phyloP scores from a whole-genome alignment of 768 basidiomycete species.

The Clathrus columnatus region DNA sequence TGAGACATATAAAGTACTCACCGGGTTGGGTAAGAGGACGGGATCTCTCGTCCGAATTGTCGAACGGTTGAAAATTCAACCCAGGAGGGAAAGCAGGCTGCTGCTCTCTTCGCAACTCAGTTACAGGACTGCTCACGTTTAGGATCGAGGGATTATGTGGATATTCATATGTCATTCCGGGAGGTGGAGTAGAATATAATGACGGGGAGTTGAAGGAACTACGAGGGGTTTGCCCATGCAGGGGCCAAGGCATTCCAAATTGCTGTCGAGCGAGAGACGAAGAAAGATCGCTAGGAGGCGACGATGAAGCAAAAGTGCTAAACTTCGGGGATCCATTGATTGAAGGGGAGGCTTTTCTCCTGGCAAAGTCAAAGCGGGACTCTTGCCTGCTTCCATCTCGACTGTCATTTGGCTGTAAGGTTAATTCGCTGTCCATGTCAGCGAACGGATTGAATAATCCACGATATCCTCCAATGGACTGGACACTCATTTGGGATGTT shows the following conservation, averaged over 20 bases:
- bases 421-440: conserved; percentile 44
- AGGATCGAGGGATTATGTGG: not conserved
- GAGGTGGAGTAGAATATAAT: not conserved
- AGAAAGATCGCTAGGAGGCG: not conserved
- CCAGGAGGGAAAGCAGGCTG: not conserved
- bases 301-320: not conserved
- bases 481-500: conserved; percentile 21
- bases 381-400: conserved; percentile 58
- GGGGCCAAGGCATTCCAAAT: not conserved
- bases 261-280: conserved; percentile 1
- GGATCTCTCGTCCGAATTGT: not conserved
- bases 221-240: not conserved
- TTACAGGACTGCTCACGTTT: not conserved
- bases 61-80: conserved; percentile 4
- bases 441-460: conserved; percentile 61
- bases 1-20: not conserved
- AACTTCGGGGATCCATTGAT: conserved; percentile 4
- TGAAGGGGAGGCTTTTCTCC: conserved; percentile 29
- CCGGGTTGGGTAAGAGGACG: not conserved
- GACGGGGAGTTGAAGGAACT: not conserved
- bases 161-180: conserved; percentile 7
- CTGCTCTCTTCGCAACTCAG: not conserved
- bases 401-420: conserved; percentile 36
- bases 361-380: conserved; percentile 76
- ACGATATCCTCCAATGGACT: not conserved